Evolutionary conservation across 805 yeast species (phyloP).

Genomic region (Barnettozyma wickerhamii): DNA sequence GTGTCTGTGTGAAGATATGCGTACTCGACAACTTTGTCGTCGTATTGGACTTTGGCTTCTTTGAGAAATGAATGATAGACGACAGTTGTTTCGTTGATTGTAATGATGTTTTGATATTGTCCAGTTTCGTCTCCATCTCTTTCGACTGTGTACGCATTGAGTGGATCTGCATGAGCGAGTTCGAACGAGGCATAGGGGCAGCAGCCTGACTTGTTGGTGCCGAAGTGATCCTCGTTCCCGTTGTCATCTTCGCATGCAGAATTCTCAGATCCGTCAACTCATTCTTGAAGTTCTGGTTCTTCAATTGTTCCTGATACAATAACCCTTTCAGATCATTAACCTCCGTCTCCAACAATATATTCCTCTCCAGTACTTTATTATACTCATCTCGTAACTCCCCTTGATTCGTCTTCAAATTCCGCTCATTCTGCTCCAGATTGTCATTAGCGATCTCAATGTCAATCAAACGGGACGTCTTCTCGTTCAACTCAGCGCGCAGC

Average conservation of each 20-base stretch:
- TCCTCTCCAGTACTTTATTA: constrained; percentile 32
- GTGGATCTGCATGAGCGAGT: constrained; percentile 28
- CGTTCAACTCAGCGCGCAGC: constrained; percentile 28
- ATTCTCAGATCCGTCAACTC: constrained; percentile 19
- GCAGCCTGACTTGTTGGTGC: neutral
- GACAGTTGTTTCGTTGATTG: constrained; percentile 8
- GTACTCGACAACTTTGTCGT: constrained; percentile 21
- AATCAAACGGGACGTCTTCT: constrained; percentile 29
- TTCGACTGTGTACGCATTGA: constrained; percentile 27
- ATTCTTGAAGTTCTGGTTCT: constrained; percentile 26
- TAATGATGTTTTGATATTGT: constrained; percentile 22
- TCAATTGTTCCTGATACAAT: constrained; percentile 22
- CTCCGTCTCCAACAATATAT: constrained; percentile 37
- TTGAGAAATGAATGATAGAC: constrained; percentile 9
- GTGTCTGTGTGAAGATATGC: constrained; percentile 21
- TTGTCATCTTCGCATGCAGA: constrained; percentile 1
- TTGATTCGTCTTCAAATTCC: constrained; percentile 30
- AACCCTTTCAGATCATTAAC: constrained; percentile 27
- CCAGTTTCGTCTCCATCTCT: constrained; percentile 27
- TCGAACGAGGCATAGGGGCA: constrained; percentile 23
- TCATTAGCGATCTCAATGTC: constrained; percentile 42
- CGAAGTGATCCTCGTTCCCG: neutral
- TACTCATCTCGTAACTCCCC: constrained; percentile 33
- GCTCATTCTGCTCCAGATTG: constrained; percentile 38
- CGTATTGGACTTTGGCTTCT: constrained; percentile 15